Percentiles rank a stretch among this genome's conserved stretches.
Evolutionary conservation across 257 asterid species (phyloP).

Genomic region (Nicotiana benthamiana): DNA sequence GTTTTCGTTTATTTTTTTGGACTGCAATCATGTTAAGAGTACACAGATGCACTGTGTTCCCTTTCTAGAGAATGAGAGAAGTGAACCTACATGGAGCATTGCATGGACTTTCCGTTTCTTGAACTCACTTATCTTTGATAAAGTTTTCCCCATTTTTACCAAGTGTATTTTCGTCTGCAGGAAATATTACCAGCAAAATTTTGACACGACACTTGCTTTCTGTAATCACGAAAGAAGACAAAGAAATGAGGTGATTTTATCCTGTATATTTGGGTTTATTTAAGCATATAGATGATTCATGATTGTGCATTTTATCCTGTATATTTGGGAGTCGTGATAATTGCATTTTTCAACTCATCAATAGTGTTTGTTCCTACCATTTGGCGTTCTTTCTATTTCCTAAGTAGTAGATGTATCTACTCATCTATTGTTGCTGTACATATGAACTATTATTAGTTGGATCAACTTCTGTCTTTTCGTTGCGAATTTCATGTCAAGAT

Average conservation of each 20-base stretch:
- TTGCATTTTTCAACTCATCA: neutral
- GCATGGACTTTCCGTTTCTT: neutral
- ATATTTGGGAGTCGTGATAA: neutral
- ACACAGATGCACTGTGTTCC: neutral
- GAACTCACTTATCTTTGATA: neutral
- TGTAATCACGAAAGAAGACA: slow-evolving; percentile 83
- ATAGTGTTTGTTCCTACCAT: neutral
- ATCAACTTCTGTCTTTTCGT: neutral
- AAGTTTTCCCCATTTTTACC: neutral
- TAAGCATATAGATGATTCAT: neutral
- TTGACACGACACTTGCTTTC: slow-evolving; percentile 83
- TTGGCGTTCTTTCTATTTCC: neutral
- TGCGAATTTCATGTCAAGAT: neutral
- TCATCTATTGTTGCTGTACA: neutral
- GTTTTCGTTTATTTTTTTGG: neutral
- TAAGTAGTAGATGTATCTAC: neutral
- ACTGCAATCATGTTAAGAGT: neutral
- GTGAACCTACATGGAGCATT: neutral
- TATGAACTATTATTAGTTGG: neutral
- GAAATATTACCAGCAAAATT: slow-evolving; percentile 75
- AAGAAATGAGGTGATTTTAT: slow-evolving; percentile 59
- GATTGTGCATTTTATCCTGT: neutral
- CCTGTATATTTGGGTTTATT: neutral
- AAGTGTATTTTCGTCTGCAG: slow-evolving; percentile 32
- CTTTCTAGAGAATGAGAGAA: neutral